Evolutionary conservation across 305 asterid species (phyloP).

Genomic region (Caryopteris hybrid): DNA sequence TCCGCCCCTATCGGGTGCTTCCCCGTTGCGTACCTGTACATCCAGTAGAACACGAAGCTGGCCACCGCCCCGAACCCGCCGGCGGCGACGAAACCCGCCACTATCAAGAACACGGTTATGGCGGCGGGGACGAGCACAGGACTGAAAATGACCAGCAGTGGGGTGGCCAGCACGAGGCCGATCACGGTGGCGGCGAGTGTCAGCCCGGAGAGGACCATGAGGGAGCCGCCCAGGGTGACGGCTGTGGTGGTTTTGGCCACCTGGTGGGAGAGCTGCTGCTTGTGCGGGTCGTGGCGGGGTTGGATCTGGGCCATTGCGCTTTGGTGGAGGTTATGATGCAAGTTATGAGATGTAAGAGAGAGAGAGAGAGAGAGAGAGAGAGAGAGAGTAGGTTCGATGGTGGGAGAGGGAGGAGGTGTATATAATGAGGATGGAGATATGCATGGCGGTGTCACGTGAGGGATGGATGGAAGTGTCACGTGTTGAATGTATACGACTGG

Average conservation of each 20-base stretch:
- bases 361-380: background rate
- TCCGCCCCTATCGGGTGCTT: conserved; percentile 80
- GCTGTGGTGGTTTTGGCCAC: conserved; percentile 87
- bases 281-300: conserved; percentile 33
- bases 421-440: background rate
- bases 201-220: conserved; percentile 76
- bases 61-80: conserved; percentile 76
- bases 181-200: conserved; percentile 77
- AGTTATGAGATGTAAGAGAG: background rate
- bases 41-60: conserved; percentile 83
- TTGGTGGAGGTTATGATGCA: background rate
- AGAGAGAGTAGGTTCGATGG: background rate
- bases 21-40: conserved; percentile 73
- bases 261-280: conserved; percentile 57
- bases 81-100: conserved; percentile 58
- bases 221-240: conserved; percentile 74
- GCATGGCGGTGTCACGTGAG: conserved; percentile 32
- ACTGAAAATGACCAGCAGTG: conserved; percentile 73
- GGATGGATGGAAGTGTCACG: conserved; percentile 28
- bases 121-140: conserved; percentile 87
- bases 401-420: background rate
- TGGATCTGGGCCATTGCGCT: conserved; percentile 42
- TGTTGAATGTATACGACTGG: conserved; percentile 10
- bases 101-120: conserved; percentile 44
- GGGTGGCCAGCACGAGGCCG: conserved; percentile 70